Evolutionary conservation across 495 filamentous ascomycete genomes (phyloP).

Genomic region (Terfezia boudieri): DNA sequence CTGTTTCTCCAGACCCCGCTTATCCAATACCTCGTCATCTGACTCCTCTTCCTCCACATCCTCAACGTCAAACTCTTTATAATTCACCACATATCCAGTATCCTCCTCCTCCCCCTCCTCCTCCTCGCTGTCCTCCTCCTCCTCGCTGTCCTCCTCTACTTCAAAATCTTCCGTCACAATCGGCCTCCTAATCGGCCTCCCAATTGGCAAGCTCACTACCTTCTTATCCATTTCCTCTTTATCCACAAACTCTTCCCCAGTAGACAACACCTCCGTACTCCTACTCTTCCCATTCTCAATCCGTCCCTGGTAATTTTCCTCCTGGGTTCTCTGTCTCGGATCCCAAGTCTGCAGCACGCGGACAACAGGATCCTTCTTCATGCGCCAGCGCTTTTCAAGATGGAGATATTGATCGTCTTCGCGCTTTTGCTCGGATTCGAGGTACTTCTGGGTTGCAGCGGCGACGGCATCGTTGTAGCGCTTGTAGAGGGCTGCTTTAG

Average conservation of each 20-base stretch:
- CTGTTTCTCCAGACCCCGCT: neutral
- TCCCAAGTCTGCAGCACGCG: neutral
- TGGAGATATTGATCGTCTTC: neutral
- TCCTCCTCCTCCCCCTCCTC: neutral
- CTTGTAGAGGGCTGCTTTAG: neutral
- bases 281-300: neutral
- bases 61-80: neutral
- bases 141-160: neutral
- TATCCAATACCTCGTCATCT: neutral
- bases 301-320: neutral
- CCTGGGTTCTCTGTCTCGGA: neutral
- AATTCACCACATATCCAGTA: neutral
- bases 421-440: neutral
- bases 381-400: neutral
- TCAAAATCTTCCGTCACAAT: neutral
- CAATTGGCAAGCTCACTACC: no score
- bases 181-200: no score
- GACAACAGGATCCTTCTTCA: neutral
- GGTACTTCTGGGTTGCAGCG: neutral
- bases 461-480: neutral
- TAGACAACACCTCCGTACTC: neutral
- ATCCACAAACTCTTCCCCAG: neutral
- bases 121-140: neutral
- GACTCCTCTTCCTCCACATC: neutral
- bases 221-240: neutral